A percentile compares a stretch with the other conserved stretches of the same genome.
phyloP scores from a whole-genome alignment of 2,329 filamentous ascomycete species.

The Aureobasidium sp. region DNA sequence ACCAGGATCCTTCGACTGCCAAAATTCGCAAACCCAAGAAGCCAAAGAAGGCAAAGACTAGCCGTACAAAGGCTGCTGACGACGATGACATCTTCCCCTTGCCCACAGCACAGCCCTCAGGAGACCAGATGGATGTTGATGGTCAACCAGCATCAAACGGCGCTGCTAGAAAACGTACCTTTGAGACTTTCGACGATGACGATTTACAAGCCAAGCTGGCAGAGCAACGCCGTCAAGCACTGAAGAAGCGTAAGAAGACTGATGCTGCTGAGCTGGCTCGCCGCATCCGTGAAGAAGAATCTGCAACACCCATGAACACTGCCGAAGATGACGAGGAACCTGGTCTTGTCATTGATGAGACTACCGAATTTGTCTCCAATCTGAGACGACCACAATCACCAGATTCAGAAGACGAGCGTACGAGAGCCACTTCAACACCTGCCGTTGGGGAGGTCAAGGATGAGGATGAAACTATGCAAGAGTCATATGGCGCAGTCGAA shows the following conservation, averaged over 20 bases:
- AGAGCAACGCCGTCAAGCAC: constrained; percentile 69
- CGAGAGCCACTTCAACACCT: constrained; percentile 16
- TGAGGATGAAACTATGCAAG: constrained; percentile 36
- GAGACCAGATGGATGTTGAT: constrained; percentile 71
- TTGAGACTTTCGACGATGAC: constrained; percentile 71
- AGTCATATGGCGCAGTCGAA: constrained; percentile 35
- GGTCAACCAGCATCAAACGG: constrained; percentile 25
- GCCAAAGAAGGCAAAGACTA: constrained; percentile 65
- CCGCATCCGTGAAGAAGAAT: constrained; percentile 61
- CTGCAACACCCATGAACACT: constrained; percentile 49
- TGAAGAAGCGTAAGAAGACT: constrained; percentile 87
- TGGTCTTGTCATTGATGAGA: constrained; percentile 90
- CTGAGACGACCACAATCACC: constrained; percentile 57
- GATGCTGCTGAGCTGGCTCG: constrained; percentile 81
- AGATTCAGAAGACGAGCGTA: constrained; percentile 28
- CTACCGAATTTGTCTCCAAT: constrained; percentile 86
- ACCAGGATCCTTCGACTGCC: constrained; percentile 75
- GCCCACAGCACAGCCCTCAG: constrained; percentile 30
- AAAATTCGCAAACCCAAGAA: constrained; percentile 95
- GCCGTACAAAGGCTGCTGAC: constrained; percentile 60
- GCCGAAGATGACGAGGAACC: constrained; percentile 47
- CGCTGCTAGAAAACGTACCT: constrained; percentile 23
- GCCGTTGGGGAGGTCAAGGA: constrained; percentile 44
- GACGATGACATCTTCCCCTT: constrained; percentile 49
- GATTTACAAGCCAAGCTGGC: constrained; percentile 83